Evolutionary conservation across 1,139 yeast genomes (phyloP).

Genomic region (Yamadazyma buinensis): DNA sequence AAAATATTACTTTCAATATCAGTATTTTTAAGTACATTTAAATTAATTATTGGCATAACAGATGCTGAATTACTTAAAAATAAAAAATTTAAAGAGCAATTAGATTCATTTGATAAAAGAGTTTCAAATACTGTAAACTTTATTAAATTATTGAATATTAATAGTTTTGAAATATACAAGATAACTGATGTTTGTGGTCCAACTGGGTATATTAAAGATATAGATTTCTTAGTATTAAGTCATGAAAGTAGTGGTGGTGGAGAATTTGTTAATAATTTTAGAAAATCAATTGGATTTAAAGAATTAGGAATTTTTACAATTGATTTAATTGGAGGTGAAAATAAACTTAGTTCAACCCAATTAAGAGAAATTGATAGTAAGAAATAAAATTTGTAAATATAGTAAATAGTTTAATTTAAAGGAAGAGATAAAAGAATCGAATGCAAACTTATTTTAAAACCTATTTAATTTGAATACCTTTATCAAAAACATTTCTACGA

Average conservation of each 20-base stretch:
- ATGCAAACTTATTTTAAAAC: neutral
- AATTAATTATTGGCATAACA: conserved; percentile 78
- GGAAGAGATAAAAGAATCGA: neutral
- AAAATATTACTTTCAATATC: conserved; percentile 76
- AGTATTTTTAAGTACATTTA: conserved; percentile 51
- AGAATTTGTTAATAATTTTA: conserved; percentile 57
- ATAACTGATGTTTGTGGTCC: conserved; percentile 93
- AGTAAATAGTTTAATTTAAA: neutral
- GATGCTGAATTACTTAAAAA: conserved; percentile 71
- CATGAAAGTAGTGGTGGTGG: conserved; percentile 81
- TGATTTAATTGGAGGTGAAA: conserved; percentile 69
- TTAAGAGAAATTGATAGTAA: conserved; percentile 23
- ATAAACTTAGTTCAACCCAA: conserved; percentile 81
- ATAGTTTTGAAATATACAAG: conserved; percentile 40
- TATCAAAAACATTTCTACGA: conserved; percentile 46
- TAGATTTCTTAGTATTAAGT: conserved; percentile 78
- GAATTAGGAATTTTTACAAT: conserved; percentile 56
- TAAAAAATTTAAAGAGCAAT: conserved; percentile 65
- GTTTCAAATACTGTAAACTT: conserved; percentile 45
- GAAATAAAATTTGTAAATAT: neutral
- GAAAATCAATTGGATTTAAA: conserved; percentile 55
- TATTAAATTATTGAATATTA: conserved; percentile 43
- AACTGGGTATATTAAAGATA: conserved; percentile 71
- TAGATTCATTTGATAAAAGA: conserved; percentile 59
- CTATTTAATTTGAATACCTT: conserved; percentile 54